Base-by-base conservation (phyloP, 768 basidiomycete genomes). In the Filobasidium floriforme region DNA sequence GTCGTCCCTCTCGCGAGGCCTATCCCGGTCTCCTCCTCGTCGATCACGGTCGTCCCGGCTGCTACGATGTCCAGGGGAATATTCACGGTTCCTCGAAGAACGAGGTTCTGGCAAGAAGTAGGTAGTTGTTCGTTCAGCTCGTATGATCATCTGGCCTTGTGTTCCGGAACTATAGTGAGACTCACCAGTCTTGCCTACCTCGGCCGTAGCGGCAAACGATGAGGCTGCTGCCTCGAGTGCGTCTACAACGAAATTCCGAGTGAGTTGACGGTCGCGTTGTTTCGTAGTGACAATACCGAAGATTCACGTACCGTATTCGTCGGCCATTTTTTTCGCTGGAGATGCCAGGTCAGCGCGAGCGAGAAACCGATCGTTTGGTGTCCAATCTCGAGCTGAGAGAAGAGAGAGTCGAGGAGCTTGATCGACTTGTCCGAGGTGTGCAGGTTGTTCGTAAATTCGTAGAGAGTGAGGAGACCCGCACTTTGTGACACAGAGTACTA, bases 171-270 rank as follows among this genome's bases (percentile, higher is more conserved):
- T 26, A 24, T 49, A 6, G 60, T 15, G 28, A 6, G 49, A 22
- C 37, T 29, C 19, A 57, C 59, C 51, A 61, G 12, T 29, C 44
- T 59, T 51, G 57, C 14, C 60, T 44, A 65, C 51, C 2, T 69
- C 73, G 43, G 68, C 60, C 26, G 68, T 59, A 60, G 73, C 73
- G 22, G 68, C 66, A 55, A 71, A 74, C 26, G 73, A 72, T 26
- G 75, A 73, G 60, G 76, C 76, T 60, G 75, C 72, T 41, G 69
- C 71, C 63, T 77, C 76, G 10, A 77, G 70, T 57, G 76, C 75
- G 69, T 77, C 76, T 77, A 59, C 18, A 6, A 22, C 65, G 59
- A 70, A 59, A n/a, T 22, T 26, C 7, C 11, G 24, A n/a, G 54
- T 40, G 32, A 29, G 41, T 40, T 7, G n/a, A 60, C 41, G 41